Conservation (phyloP, 192 early-diverging fungal species). For the Coemansia pectinata region DNA sequence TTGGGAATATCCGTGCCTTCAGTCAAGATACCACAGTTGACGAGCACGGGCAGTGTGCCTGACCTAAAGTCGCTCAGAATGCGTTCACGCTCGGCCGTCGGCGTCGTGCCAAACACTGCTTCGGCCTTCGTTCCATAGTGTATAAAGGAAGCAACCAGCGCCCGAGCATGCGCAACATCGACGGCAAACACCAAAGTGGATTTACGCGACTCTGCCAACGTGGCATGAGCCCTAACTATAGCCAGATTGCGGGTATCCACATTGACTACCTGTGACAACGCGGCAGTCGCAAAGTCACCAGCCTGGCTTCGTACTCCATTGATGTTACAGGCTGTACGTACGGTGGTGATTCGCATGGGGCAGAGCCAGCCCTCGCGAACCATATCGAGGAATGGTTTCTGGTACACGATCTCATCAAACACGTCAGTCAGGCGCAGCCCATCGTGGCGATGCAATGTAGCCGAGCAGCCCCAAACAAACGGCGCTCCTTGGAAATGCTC, state of each 20-base stretch:
- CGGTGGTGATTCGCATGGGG: slow-evolving; percentile 62
- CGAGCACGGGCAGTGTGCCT: slow-evolving; percentile 69
- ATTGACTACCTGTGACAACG: slow-evolving; percentile 65
- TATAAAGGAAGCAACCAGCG: slow-evolving; percentile 59
- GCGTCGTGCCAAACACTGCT: slow-evolving; percentile 61
- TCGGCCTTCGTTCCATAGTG: slow-evolving; percentile 45
- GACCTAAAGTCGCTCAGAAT: slow-evolving; percentile 64
- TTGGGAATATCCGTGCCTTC: slow-evolving; percentile 86
- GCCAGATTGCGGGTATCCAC: slow-evolving; percentile 58
- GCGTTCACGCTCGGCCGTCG: slow-evolving; percentile 54
- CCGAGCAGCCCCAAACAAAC: slow-evolving; percentile 92
- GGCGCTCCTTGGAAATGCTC: slow-evolving; percentile 66
- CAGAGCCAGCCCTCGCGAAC: slow-evolving; percentile 79
- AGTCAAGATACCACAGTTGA: slow-evolving; percentile 88
- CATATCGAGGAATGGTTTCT: slow-evolving; percentile 77
- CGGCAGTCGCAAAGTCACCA: slow-evolving; percentile 64
- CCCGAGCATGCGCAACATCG: slow-evolving; percentile 74
- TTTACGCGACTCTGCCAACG: slow-evolving; percentile 46
- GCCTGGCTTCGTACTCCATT: slow-evolving; percentile 45
- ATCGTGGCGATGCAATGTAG: slow-evolving; percentile 85
- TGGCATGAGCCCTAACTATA: slow-evolving; percentile 65
- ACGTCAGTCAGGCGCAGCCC: slow-evolving; percentile 63
- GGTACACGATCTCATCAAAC: slow-evolving; percentile 81
- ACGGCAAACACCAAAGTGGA: slow-evolving; percentile 87
- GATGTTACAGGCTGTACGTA: slow-evolving; percentile 63